These are phyloP conservation scores for Cyclaneusma minus DNA, from an alignment of 2,329 filamentous ascomycete species.

Conservation along the genomic window DNA sequence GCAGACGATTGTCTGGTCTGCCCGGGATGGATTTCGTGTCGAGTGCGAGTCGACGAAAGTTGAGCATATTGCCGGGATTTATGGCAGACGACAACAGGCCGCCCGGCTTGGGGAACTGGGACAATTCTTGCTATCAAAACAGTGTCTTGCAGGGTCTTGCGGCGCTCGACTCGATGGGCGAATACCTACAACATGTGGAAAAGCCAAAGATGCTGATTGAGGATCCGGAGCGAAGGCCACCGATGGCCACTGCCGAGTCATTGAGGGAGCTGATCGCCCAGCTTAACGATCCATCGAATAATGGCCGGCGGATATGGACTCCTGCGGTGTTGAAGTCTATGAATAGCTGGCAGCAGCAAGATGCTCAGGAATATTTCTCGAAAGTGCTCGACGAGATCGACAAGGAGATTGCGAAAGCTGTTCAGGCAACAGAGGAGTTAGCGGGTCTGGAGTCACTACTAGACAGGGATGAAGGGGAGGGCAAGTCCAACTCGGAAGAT, in stretches of 20 bases:
- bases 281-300: constrained; percentile 53
- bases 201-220: constrained; percentile 1
- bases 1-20: constrained; percentile 36
- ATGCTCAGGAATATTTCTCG: constrained; percentile 94
- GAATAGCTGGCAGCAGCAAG: constrained; percentile 91
- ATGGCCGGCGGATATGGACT: constrained; percentile 69
- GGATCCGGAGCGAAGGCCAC: constrained; percentile 7
- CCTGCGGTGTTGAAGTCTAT: constrained; percentile 72
- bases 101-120: constrained; percentile 70
- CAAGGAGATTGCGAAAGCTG: constrained; percentile 48
- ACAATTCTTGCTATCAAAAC: constrained; percentile 97
- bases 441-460: constrained; percentile 6
- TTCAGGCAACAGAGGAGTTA: constrained; percentile 7
- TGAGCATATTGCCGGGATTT: too few relatives aligned
- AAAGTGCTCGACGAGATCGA: constrained; percentile 78
- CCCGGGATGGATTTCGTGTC: constrained; percentile 13
- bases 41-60: constrained; percentile 28
- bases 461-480: constrained; percentile 6
- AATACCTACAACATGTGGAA: constrained; percentile 34
- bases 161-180: constrained; percentile 53
- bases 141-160: constrained; percentile 79
- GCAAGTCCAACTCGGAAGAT: constrained; percentile 1
- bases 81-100: constrained; percentile 29
- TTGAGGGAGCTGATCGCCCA: constrained; percentile 45
- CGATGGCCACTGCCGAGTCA: constrained; percentile 18